A percentile compares a stretch with the other conserved stretches of the same genome.
phyloP scores from a whole-genome alignment of 1,284 basidiomycete species.

The Leccinum fuscescens region DNA sequence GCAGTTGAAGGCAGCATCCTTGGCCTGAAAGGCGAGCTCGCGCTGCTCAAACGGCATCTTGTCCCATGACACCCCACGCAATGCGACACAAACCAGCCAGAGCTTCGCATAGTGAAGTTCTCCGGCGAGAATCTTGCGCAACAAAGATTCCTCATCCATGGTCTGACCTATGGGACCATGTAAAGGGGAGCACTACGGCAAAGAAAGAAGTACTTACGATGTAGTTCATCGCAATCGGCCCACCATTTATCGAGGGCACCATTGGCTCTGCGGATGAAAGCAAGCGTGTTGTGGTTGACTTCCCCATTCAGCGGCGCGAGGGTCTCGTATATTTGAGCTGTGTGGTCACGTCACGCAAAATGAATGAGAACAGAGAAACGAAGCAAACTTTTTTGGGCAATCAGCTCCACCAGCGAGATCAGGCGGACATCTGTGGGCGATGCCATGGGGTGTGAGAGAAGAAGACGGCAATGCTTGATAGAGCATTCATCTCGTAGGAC shows the following conservation, averaged over 20 bases:
- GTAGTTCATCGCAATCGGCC: constrained; percentile 80
- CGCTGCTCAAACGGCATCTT: constrained; percentile 93
- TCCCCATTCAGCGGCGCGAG: constrained; percentile 83
- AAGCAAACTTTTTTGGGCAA: constrained; percentile 79
- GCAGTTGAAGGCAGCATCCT: constrained; percentile 85
- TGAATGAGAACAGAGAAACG: constrained; percentile 17
- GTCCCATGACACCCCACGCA: constrained; percentile 89
- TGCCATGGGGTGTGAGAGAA: constrained; percentile 81
- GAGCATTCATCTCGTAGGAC: constrained; percentile 86
- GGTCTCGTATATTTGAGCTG: constrained; percentile 89
- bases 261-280: constrained; percentile 84
- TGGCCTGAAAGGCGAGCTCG: constrained; percentile 91
- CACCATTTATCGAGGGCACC: constrained; percentile 88
- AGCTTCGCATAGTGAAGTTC: constrained; percentile 90
- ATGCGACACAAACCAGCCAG: constrained; percentile 90
- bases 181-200: constrained; percentile 8
- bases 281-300: constrained; percentile 79
- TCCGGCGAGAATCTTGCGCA: constrained; percentile 82
- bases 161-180: constrained; percentile 51
- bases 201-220: constrained; percentile 47
- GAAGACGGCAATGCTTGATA: constrained; percentile 77
- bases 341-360: constrained; percentile 10
- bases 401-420: constrained; percentile 83
- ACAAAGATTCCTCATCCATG: constrained; percentile 80
- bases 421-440: constrained; percentile 88